phyloP scores from a whole-genome alignment of 805 yeast genomes.

The Saccharomyces kudriavzevii region DNA sequence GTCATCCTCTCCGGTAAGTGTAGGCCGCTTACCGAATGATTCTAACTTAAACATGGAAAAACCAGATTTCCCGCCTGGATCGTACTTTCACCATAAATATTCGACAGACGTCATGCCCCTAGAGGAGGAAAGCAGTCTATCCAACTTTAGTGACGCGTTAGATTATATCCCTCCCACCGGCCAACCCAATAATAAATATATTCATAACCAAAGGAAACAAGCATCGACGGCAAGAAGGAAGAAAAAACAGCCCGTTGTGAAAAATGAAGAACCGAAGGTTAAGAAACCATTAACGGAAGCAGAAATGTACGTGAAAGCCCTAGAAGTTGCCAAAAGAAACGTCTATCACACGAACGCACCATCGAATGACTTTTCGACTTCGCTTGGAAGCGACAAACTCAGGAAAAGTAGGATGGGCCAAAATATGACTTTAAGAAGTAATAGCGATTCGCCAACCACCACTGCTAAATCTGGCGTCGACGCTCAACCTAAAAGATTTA shows the following conservation, averaged over 20 bases:
- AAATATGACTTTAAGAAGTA: constrained; percentile 17
- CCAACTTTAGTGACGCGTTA: constrained; percentile 24
- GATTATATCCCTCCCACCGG: constrained; percentile 13
- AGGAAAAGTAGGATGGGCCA: constrained; percentile 18
- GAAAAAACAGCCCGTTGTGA: constrained; percentile 1
- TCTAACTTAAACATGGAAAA: background rate
- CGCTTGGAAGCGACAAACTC: background rate
- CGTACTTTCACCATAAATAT: constrained; percentile 7
- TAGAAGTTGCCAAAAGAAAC: constrained; percentile 46
- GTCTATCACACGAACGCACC: constrained; percentile 40
- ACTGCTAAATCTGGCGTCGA: background rate
- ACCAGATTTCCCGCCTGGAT: background rate
- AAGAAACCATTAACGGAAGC: constrained; percentile 24
- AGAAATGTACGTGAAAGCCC: constrained; percentile 49
- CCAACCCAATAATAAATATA: background rate
- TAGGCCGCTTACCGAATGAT: constrained; percentile 2
- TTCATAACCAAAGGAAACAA: background rate
- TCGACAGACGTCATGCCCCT: constrained; percentile 10
- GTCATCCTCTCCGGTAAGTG: constrained; percentile 6
- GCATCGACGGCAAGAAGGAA: constrained; percentile 1
- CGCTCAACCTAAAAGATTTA: background rate
- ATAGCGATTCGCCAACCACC: background rate
- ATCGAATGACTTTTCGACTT: background rate
- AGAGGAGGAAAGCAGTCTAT: constrained; percentile 19
- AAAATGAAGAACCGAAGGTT: constrained; percentile 2